Evolutionary conservation across 1,284 basidiomycete species (phyloP).

Genomic region (Cutaneotrichosporon sp.): DNA sequence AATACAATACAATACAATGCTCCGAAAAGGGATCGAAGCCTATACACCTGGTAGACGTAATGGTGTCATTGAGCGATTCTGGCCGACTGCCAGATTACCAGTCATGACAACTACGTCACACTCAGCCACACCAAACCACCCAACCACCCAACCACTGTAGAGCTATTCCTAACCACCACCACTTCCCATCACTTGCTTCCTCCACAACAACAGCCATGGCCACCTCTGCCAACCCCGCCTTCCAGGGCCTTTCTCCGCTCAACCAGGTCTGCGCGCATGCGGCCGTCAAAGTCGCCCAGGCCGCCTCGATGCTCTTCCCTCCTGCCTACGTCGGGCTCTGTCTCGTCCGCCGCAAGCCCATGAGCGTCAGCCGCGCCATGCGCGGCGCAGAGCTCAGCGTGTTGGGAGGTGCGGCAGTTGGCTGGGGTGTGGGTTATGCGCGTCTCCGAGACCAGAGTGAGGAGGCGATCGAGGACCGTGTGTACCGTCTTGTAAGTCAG

Average conservation of each 20-base stretch:
- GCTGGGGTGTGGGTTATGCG: conserved; percentile 33
- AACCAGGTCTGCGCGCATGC: conserved; percentile 41
- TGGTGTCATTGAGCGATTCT: no score
- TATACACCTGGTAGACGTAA: no score
- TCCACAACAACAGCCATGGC: conserved; percentile 27
- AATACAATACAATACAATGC: no score
- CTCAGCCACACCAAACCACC: neutral
- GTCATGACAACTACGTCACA: neutral
- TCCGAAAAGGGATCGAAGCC: no score
- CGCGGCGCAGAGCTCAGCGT: conserved; percentile 25
- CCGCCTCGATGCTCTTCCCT: conserved; percentile 39
- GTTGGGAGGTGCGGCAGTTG: conserved; percentile 29
- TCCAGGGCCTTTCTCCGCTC: conserved; percentile 27
- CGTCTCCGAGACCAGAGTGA: conserved; percentile 33
- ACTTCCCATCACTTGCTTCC: neutral
- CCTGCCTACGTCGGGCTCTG: conserved; percentile 42
- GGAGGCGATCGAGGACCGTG: conserved; percentile 35
- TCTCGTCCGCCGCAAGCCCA: conserved; percentile 32
- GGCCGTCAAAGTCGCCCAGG: conserved; percentile 42
- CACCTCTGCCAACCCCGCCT: conserved; percentile 36
- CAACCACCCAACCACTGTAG: neutral
- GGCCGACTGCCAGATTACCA: no score
- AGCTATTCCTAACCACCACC: neutral
- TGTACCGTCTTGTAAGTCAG: conserved; percentile 43
- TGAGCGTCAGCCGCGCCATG: conserved; percentile 41